Evolutionary conservation across 306 rosid species (phyloP).

Genomic region (Glycine latifolia): DNA sequence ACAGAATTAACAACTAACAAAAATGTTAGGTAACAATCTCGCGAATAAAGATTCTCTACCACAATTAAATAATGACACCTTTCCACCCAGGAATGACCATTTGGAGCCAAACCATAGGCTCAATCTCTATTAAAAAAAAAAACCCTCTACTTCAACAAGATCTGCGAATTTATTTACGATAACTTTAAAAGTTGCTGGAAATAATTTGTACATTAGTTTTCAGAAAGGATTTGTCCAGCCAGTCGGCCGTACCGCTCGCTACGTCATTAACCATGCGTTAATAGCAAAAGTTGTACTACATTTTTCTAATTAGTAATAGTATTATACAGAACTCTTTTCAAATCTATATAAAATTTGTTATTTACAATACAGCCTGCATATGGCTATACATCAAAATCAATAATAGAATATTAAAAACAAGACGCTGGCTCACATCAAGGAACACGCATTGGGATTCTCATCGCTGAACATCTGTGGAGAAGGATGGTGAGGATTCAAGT

Average conservation of each 20-base stretch:
- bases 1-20: background rate
- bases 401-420: background rate
- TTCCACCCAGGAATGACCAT: background rate
- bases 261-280: constrained; percentile 23
- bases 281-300: constrained; percentile 27
- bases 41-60: background rate
- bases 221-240: constrained; percentile 20
- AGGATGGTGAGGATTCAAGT: constrained; percentile 45
- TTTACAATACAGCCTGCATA: constrained; percentile 50
- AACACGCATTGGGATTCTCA: constrained; percentile 93
- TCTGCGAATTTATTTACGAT: no score
- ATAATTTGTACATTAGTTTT: background rate
- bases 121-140: background rate
- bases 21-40: background rate
- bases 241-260: constrained; percentile 44
- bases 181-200: background rate
- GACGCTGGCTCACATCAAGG: constrained; percentile 63
- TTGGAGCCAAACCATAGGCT: constrained; percentile 21
- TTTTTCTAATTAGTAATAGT: background rate
- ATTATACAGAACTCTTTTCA: no score
- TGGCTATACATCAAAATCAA: background rate
- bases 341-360: background rate
- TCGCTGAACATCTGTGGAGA: constrained; percentile 73
- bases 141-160: no score
- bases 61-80: background rate